Evolutionary conservation across 2,329 filamentous ascomycete species (phyloP).

Genomic region (Leptodontidium sp.): DNA sequence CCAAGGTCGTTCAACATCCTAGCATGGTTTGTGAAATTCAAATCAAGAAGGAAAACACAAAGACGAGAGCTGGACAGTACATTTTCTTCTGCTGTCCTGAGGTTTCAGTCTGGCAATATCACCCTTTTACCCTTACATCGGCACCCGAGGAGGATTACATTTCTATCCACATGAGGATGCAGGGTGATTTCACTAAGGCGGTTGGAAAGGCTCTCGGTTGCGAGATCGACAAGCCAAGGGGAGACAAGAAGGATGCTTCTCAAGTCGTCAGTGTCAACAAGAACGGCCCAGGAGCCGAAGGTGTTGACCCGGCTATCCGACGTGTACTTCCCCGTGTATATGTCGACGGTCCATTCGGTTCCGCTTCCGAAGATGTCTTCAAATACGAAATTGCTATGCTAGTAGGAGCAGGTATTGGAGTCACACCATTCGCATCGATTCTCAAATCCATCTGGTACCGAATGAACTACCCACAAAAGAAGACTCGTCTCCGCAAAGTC

Average conservation of each 20-base stretch:
- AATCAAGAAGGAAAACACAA: slow-evolving; percentile 89
- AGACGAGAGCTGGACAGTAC: slow-evolving; percentile 83
- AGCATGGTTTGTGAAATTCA: slow-evolving; percentile 91
- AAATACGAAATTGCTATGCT: slow-evolving; percentile 84
- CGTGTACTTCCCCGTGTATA: slow-evolving; percentile 82
- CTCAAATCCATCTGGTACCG: slow-evolving; percentile 94
- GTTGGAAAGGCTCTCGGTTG: slow-evolving; percentile 78
- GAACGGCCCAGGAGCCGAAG: slow-evolving; percentile 55
- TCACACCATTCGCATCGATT: slow-evolving; percentile 87
- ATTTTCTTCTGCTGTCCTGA: slow-evolving; percentile 90
- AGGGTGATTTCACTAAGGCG: slow-evolving; percentile 81
- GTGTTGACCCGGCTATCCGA: slow-evolving; percentile 74
- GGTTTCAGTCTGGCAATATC: slow-evolving; percentile 88
- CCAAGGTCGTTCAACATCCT: slow-evolving; percentile 88
- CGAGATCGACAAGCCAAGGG: slow-evolving; percentile 69
- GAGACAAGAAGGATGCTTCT: slow-evolving; percentile 58
- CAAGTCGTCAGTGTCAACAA: slow-evolving; percentile 74
- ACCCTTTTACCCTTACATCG: slow-evolving; percentile 86
- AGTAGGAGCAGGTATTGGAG: slow-evolving; percentile 84
- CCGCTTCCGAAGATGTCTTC: slow-evolving; percentile 87
- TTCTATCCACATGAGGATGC: slow-evolving; percentile 83
- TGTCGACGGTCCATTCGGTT: slow-evolving; percentile 85
- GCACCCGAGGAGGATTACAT: slow-evolving; percentile 92
- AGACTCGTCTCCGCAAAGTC: slow-evolving; percentile 82
- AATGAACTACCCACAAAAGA: slow-evolving; percentile 85